Evolutionary conservation across 495 filamentous ascomycete species (phyloP).

Genomic region (Bacidia gigantensis): DNA sequence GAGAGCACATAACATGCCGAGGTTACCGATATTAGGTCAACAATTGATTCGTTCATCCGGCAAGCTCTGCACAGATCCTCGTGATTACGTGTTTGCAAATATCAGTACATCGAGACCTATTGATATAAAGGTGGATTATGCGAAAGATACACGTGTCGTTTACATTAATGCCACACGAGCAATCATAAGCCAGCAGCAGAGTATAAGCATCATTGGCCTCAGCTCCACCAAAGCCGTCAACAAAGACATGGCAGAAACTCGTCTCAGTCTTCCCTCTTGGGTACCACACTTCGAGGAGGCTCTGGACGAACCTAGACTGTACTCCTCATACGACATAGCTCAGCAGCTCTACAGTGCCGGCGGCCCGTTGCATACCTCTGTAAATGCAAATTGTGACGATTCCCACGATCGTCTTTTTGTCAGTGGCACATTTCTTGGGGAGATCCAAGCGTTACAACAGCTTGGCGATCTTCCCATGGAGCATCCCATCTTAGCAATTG

Average conservation of each 20-base stretch:
- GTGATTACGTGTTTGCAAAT: background rate
- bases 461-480: too few relatives aligned
- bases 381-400: background rate
- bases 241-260: background rate
- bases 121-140: background rate
- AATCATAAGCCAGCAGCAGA: background rate
- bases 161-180: background rate
- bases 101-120: background rate
- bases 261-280: background rate
- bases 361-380: background rate
- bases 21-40: too few relatives aligned
- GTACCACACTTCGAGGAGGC: background rate
- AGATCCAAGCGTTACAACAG: too few relatives aligned
- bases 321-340: background rate
- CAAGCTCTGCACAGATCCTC: slow-evolving; percentile 1
- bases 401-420: background rate
- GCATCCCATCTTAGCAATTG: too few relatives aligned
- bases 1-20: too few relatives aligned
- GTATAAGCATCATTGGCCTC: background rate
- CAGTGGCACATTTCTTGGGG: background rate
- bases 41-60: too few relatives aligned
- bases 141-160: background rate
- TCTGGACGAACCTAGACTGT: background rate
- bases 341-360: background rate
- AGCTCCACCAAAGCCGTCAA: too few relatives aligned